phyloP scores from a whole-genome alignment of 2,329 filamentous ascomycete genomes.

The Sclerotinia borealis region DNA sequence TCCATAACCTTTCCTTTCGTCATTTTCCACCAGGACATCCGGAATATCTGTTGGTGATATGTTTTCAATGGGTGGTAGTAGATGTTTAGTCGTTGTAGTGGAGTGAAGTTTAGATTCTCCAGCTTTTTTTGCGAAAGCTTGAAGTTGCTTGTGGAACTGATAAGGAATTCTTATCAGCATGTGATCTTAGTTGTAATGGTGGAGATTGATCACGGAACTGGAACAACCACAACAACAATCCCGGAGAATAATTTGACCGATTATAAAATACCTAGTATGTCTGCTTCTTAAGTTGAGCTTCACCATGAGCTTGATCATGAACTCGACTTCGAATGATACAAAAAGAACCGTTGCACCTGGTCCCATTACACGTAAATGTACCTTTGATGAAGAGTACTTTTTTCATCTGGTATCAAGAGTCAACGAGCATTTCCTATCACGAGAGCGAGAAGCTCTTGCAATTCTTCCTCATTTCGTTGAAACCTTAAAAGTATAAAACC shows the following conservation, averaged over 20 bases:
- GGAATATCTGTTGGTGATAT: conserved; percentile 19
- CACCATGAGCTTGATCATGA: no score
- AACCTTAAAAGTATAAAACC: neutral
- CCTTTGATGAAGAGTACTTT: neutral
- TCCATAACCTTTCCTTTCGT: conserved; percentile 45
- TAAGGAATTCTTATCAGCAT: conserved; percentile 4
- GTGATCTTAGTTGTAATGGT: neutral
- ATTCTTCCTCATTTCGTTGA: no score
- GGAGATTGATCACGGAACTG: neutral
- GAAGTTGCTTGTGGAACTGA: neutral
- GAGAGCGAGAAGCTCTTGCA: neutral
- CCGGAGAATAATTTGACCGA: neutral
- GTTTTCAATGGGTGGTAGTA: neutral
- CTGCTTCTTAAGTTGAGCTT: no score
- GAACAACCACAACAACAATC: no score
- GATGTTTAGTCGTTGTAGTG: neutral
- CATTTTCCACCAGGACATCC: conserved; percentile 27
- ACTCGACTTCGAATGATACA: neutral
- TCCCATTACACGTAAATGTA: neutral
- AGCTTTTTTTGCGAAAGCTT: neutral
- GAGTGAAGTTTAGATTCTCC: neutral
- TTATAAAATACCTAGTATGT: no score
- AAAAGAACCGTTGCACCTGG: neutral
- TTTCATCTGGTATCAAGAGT: neutral
- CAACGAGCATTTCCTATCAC: neutral